A percentile compares a stretch with the other conserved stretches of the same genome.
Conservation (phyloP, 2,329 filamentous ascomycete species). For the Pestalotiopsis sp. region DNA sequence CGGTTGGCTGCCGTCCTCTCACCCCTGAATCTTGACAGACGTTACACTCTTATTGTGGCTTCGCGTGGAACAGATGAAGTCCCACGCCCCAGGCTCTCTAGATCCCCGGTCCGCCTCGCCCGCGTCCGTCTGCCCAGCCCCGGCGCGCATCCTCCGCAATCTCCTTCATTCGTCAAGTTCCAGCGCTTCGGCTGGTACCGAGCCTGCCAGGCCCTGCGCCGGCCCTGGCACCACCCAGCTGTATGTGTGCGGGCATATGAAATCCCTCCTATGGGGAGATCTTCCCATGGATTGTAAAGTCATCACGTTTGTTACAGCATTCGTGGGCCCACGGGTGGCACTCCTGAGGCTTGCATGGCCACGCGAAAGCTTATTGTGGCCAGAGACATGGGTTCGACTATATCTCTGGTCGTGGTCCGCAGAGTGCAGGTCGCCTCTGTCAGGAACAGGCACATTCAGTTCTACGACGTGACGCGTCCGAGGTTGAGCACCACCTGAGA, state of each 20-base stretch:
- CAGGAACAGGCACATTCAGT: background rate
- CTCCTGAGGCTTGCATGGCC: background rate
- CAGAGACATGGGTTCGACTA: background rate
- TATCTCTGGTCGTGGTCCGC: constrained; percentile 5
- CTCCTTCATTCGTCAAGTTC: constrained; percentile 6
- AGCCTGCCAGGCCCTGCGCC: constrained; percentile 5
- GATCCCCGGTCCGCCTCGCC: constrained; percentile 9
- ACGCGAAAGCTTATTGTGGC: constrained; percentile 1
- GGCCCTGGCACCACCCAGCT: constrained; percentile 1
- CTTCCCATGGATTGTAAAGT: constrained; percentile 2
- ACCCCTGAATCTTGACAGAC: constrained; percentile 8
- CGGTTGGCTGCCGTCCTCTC: constrained; percentile 2
- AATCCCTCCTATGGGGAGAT: constrained; percentile 15
- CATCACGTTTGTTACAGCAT: background rate
- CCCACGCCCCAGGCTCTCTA: background rate
- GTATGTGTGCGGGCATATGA: constrained; percentile 9
- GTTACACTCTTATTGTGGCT: constrained; percentile 12
- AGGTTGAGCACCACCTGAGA: background rate
- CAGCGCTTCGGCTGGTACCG: constrained; percentile 6
- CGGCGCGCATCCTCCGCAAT: constrained; percentile 12
- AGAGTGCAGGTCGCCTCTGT: background rate
- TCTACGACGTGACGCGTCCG: background rate
- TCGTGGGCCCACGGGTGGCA: background rate
- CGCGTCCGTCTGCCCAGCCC: constrained; percentile 6
- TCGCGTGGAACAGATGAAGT: background rate